These are phyloP conservation scores for Pythium sp. DNA, from an alignment of 352 stramenopile genomes.

Conservation along the genomic window DNA sequence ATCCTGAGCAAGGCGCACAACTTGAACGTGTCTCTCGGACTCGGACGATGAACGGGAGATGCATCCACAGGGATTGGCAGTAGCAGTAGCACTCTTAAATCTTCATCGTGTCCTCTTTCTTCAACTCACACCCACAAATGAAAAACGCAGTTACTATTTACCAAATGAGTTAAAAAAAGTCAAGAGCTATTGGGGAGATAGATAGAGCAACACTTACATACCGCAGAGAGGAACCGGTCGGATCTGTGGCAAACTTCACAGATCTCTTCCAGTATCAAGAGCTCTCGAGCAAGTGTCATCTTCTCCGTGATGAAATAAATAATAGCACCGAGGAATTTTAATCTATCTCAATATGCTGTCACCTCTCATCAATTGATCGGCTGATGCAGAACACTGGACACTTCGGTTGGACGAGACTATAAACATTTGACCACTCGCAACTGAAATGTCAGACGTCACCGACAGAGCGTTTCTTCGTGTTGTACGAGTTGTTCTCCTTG, in stretches of 20 bases:
- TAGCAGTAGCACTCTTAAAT: background rate
- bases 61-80: background rate
- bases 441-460: slow-evolving; percentile 48
- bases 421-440: background rate
- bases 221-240: background rate
- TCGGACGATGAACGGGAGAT: slow-evolving; percentile 31
- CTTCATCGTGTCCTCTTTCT: background rate
- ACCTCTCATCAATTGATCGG: slow-evolving; percentile 11
- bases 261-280: background rate
- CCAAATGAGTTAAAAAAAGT: slow-evolving; percentile 14
- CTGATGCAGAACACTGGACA: slow-evolving; percentile 4
- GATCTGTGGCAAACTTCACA: background rate
- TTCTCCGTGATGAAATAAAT: slow-evolving; percentile 18
- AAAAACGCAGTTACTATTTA: slow-evolving; percentile 13
- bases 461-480: slow-evolving; percentile 60
- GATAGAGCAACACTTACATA: slow-evolving; percentile 7
- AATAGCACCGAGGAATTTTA: slow-evolving; percentile 16
- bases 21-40: slow-evolving; percentile 50
- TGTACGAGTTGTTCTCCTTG: slow-evolving; percentile 64
- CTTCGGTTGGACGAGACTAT: slow-evolving; percentile 9
- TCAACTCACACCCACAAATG: background rate
- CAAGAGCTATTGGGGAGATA: slow-evolving; percentile 13
- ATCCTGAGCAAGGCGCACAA: slow-evolving; percentile 76
- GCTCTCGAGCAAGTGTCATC: slow-evolving; percentile 3
- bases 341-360: slow-evolving; percentile 17